phyloP scores from a whole-genome alignment of 805 yeast genomes.

The Candida pseudoglaebosa region DNA sequence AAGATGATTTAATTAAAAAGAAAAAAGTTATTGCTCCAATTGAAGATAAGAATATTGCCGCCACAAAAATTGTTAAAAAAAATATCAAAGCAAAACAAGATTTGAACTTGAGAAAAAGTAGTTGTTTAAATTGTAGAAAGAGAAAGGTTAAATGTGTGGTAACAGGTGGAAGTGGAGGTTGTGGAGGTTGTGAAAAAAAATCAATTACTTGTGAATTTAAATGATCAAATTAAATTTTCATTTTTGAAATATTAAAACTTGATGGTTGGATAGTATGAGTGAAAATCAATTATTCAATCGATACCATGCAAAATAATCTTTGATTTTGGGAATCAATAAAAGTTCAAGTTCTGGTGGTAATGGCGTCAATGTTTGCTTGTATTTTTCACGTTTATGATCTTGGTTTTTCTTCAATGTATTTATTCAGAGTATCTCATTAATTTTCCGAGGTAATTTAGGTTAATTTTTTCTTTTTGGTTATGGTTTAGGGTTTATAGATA shows the following conservation, averaged over 20 bases:
- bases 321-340: too few relatives aligned
- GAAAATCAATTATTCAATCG: too few relatives aligned
- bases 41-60: background rate
- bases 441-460: background rate
- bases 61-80: constrained; percentile 11
- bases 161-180: constrained; percentile 24
- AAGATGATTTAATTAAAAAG: constrained; percentile 48
- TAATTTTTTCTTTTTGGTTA: background rate
- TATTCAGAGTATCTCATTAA: background rate
- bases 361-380: too few relatives aligned
- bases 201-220: constrained; percentile 29
- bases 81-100: constrained; percentile 4
- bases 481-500: background rate
- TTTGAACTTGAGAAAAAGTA: constrained; percentile 25
- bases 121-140: constrained; percentile 39
- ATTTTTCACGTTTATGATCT: too few relatives aligned
- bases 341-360: too few relatives aligned
- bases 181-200: constrained; percentile 40
- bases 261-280: too few relatives aligned
- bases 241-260: too few relatives aligned
- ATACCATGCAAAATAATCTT: too few relatives aligned
- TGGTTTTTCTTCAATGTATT: too few relatives aligned
- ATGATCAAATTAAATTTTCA: too few relatives aligned
- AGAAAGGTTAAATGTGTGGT: constrained; percentile 42
- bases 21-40: constrained; percentile 16